These are phyloP conservation scores for Harrya chromipes DNA, from an alignment of 768 basidiomycete species.

Conservation along the genomic window DNA sequence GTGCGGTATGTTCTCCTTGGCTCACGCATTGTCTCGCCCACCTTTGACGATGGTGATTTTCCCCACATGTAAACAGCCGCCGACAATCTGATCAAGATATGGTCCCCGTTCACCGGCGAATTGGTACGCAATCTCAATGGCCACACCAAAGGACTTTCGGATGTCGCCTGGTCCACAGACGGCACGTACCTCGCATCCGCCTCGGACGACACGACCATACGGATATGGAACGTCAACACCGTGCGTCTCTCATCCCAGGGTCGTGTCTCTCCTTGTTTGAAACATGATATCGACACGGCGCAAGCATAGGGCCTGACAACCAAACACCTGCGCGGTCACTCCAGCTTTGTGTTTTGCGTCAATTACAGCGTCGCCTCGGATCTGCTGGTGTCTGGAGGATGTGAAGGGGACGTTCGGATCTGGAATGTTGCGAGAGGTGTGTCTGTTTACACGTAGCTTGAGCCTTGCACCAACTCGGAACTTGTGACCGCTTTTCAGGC, in stretches of 20 bases:
- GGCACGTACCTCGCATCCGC: constrained; percentile 83
- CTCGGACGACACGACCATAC: constrained; percentile 86
- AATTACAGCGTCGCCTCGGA: constrained; percentile 89
- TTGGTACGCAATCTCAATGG: constrained; percentile 72
- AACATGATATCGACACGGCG: not conserved
- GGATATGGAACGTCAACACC: constrained; percentile 85
- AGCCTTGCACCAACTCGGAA: too few relatives aligned
- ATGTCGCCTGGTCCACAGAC: constrained; percentile 87
- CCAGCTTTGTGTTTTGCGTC: constrained; percentile 87
- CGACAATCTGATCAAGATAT: constrained; percentile 76
- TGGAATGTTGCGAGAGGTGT: constrained; percentile 86
- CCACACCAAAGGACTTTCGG: constrained; percentile 81
- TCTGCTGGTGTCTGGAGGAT: constrained; percentile 86
- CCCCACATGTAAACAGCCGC: constrained; percentile 47
- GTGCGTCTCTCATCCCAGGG: constrained; percentile 40
- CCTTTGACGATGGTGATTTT: not conserved
- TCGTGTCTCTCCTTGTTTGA: not conserved
- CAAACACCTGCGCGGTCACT: constrained; percentile 75
- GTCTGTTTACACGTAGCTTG: not conserved
- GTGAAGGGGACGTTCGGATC: constrained; percentile 89
- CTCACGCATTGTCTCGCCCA: not conserved
- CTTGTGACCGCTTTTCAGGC: constrained; percentile 41
- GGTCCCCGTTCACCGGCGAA: constrained; percentile 78
- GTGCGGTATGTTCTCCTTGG: constrained; percentile 57
- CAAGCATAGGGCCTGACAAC: constrained; percentile 59